Percentiles rank a stretch among this genome's conserved stretches.
Evolutionary conservation across 2,329 filamentous ascomycete species (phyloP).

Genomic region (Colletotrichum musae): DNA sequence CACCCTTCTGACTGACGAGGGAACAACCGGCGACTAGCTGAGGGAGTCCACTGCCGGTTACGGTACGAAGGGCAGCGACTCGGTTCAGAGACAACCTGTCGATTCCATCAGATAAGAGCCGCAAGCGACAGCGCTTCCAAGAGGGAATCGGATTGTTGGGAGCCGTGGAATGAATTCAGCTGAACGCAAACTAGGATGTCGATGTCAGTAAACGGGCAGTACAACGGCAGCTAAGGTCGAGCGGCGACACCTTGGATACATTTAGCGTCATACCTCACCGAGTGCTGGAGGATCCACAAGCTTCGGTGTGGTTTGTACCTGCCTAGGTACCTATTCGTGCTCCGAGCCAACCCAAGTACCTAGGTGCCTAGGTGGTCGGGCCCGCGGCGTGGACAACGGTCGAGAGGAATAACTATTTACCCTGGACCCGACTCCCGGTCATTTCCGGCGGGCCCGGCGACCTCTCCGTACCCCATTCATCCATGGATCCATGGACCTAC

Average conservation of each 20-base stretch:
- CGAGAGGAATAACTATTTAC: too few relatives aligned
- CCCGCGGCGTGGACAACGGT: too few relatives aligned
- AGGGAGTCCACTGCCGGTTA: constrained; percentile 25
- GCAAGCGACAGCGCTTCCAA: constrained; percentile 9
- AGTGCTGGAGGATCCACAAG: neutral
- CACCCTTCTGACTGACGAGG: too few relatives aligned
- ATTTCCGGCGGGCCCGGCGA: too few relatives aligned
- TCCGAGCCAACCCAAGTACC: too few relatives aligned
- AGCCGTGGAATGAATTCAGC: neutral
- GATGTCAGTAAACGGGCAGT: neutral
- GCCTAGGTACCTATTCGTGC: too few relatives aligned
- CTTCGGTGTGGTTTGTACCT: too few relatives aligned
- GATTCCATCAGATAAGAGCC: constrained; percentile 18
- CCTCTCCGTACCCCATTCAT: too few relatives aligned
- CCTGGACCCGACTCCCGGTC: too few relatives aligned
- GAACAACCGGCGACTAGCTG: neutral
- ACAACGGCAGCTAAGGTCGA: constrained; percentile 1
- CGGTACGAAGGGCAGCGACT: constrained; percentile 3
- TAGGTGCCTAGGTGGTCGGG: too few relatives aligned
- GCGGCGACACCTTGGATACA: constrained; percentile 10
- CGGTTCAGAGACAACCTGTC: constrained; percentile 20
- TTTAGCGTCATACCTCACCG: constrained; percentile 25
- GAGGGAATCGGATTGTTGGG: neutral
- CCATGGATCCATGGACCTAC: too few relatives aligned
- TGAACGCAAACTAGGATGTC: constrained; percentile 2